Evolutionary conservation across 2,329 filamentous ascomycete genomes (phyloP), one percentile per base, ranked within the genome.

Genomic region (Orbilia blumenaviensis): DNA sequence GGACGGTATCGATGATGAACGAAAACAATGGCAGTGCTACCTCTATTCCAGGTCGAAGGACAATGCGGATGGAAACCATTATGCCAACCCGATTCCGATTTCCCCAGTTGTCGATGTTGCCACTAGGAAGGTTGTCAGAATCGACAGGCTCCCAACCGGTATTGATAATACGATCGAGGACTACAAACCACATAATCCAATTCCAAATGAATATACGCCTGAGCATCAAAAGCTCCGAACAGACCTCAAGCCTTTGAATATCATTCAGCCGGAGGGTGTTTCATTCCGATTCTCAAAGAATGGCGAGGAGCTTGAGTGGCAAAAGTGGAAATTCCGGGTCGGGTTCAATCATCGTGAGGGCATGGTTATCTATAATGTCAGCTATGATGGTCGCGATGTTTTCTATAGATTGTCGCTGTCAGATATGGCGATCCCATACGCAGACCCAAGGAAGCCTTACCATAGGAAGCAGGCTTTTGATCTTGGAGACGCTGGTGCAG

Each of bases 391-490:
- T 46, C 86, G 90, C n/a, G 88, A 86, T 77, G 82, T 91, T 0
- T 90, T 92, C 82, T 91, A 91, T 81, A 85, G 90, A 38, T 82
- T 91, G 41, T 87, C 88, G 1, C 83, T 91, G 2, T 89, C 87
- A 1, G 90, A 92, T 80, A 91, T 91, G 83, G 82, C 81, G 60
- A 87, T 89, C 68, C 85, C 86, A 4, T 88, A 88, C 79, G 85
- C 86, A 62, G 90, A 92, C 79, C 89, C 90, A 3, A 86, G 90
- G 2, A 86, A 88, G 58, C 90, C 90, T 1, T 91, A 86, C 81
- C 88, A 91, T 82, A 89, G 89, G 81, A 91, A 91, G 82, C 86
- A 88, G 4, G 90, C 90, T 0, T 91, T 91, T 78, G 90, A 92
- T 81, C 85, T 91, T 23, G 90, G 90, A 32, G 89, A 92, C 81